These are phyloP conservation scores for Gyromitra esculenta DNA, from an alignment of 2,329 filamentous ascomycete genomes.

Conservation along the genomic window DNA sequence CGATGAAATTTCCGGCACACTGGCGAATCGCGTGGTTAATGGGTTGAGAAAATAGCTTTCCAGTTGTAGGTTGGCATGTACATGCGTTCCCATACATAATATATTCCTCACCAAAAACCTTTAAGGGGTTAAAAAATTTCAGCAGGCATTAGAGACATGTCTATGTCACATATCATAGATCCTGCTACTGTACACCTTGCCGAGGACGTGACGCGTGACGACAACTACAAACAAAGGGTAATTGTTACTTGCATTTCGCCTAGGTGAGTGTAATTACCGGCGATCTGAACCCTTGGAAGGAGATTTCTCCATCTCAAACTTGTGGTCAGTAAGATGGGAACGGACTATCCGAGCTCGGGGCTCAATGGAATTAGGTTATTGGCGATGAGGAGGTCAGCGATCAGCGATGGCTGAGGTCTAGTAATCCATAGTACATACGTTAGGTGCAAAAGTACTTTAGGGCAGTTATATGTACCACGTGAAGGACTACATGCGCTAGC, in stretches of 20 bases:
- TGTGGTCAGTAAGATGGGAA: neutral
- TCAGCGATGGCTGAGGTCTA: conserved; percentile 20
- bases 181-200: neutral
- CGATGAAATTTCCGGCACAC: neutral
- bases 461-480: conserved; percentile 32
- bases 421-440: conserved; percentile 6
- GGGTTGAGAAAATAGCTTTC: neutral
- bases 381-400: conserved; percentile 21
- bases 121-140: conserved; percentile 7
- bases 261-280: conserved; percentile 5
- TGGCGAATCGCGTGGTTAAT: conserved; percentile 1
- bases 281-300: conserved; percentile 3
- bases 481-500: conserved; percentile 29
- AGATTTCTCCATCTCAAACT: conserved; percentile 7
- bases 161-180: conserved; percentile 21
- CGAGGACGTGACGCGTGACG: conserved; percentile 26
- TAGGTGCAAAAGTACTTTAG: neutral
- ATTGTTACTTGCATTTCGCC: neutral
- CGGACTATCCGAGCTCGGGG: neutral
- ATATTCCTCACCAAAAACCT: neutral
- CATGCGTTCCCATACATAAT: conserved; percentile 3
- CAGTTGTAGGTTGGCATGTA: conserved; percentile 8
- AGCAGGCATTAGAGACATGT: conserved; percentile 5
- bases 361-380: conserved; percentile 10
- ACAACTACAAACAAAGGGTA: neutral